These are phyloP conservation scores for Penicillium sp. DNA, from an alignment of 2,329 filamentous ascomycete genomes.

Conservation along the genomic window DNA sequence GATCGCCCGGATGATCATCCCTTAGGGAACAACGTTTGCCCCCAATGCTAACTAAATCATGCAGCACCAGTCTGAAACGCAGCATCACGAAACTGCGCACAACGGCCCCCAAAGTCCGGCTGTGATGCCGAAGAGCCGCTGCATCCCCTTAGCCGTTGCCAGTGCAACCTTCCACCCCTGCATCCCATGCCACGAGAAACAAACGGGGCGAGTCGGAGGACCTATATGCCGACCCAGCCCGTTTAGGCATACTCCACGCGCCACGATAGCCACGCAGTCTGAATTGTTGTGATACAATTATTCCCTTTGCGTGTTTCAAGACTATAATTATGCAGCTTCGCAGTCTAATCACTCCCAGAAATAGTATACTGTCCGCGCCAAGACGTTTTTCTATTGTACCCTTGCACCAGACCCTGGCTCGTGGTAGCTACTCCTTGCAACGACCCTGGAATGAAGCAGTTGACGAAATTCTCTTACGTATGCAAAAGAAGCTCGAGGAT, in stretches of 20 bases:
- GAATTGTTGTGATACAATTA: not conserved
- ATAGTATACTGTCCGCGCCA: not conserved
- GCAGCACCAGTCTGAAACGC: slow-evolving; percentile 19
- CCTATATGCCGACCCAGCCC: not conserved
- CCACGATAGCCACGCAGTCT: not conserved
- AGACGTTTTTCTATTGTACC: not conserved
- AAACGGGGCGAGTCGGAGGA: not conserved
- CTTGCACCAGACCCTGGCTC: not conserved
- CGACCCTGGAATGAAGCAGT: slow-evolving; percentile 1
- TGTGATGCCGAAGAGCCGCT: slow-evolving; percentile 9
- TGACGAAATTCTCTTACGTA: not conserved
- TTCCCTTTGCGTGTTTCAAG: not conserved
- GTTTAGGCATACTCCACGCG: not conserved
- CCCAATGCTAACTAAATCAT: slow-evolving; percentile 5
- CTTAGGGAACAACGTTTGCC: slow-evolving; percentile 14
- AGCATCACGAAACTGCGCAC: slow-evolving; percentile 6
- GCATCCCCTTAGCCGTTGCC: slow-evolving; percentile 10
- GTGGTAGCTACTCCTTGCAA: not conserved
- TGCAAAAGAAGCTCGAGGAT: not conserved
- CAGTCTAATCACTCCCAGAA: slow-evolving; percentile 1
- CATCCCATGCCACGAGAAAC: not conserved
- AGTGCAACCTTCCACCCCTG: slow-evolving; percentile 8
- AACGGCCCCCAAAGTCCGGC: not conserved
- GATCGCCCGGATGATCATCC: slow-evolving; percentile 24
- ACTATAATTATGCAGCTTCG: not conserved